Base-by-base conservation (phyloP, 495 filamentous ascomycete genomes). In the Stereocaulon alpinum region DNA sequence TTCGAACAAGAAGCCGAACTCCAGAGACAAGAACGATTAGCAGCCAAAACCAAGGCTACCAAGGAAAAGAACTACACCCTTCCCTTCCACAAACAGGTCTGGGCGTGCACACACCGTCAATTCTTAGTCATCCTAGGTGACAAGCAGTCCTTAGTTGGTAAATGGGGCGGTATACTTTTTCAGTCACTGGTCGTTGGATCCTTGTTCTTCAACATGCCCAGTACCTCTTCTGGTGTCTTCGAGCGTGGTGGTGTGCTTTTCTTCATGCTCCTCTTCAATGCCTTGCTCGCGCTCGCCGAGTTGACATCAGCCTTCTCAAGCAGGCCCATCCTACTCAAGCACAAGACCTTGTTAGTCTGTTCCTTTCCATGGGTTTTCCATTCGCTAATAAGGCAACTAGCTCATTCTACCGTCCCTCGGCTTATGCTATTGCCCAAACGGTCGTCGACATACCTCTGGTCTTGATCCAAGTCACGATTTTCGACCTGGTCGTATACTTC, bases 321-420 rank as follows among this genome's bases (percentile, higher is more conserved):
- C 11, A 78, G 86, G 29, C 87, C 86, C 3, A 86, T 95, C 45
- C 71, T 95, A 41, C 73, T 88, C 59, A 91, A 93, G 63, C 90
- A 95, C 69, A 88, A 89, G 70, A 82, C 80, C 58, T 93, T 65
- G 64, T 66, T 18, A 59, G 64, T 63, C 7, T 32, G 17, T 6
- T 2, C 6, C 24, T 6, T 5, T 14, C 6, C 22, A 37, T 30
- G 22, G 6, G 9, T 15, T 17, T 17, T 5, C 37, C 47, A 29
- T n/a, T 12, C 12, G n/a, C 47, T 57, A 22, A 61, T 30, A 1
- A 6, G 4, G 15, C 4, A 6, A 2, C 0, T 42, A 66, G 75
- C 67, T 86, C 86, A 3, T 92, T 94, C 68, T 92, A 92, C 66
- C 83, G 87, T 3, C 89, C 90, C 14, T 78, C 86, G 3, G 89